phyloP scores from a whole-genome alignment of 2,329 filamentous ascomycete species.

The Colletotrichum higginsianum region DNA sequence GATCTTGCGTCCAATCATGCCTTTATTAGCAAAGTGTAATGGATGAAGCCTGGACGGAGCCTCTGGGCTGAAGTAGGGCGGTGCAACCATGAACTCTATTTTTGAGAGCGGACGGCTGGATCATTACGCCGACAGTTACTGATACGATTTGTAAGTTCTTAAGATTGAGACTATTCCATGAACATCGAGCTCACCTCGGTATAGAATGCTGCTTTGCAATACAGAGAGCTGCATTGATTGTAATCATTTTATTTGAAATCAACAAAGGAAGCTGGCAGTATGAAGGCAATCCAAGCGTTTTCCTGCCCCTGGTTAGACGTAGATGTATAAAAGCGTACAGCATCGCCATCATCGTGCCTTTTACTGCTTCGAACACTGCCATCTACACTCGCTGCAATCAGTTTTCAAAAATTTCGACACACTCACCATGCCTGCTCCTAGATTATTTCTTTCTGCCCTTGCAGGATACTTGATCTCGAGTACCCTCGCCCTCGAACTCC shows the following conservation, averaged over 20 bases:
- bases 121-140: neutral
- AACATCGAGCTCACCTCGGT: neutral
- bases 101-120: neutral
- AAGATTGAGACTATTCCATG: neutral
- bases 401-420: neutral
- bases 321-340: neutral
- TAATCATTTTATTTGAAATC: neutral
- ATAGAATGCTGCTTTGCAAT: neutral
- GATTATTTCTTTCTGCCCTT: neutral
- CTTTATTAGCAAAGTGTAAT: too few relatives aligned
- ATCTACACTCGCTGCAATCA: neutral
- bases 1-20: too few relatives aligned
- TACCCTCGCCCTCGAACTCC: neutral
- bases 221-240: neutral
- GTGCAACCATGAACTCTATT: neutral
- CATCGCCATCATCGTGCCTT: neutral
- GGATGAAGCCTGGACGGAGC: neutral
- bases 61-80: neutral
- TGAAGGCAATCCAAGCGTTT: neutral
- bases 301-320: neutral
- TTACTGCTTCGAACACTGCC: neutral
- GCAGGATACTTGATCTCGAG: neutral
- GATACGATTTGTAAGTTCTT: neutral
- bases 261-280: too few relatives aligned
- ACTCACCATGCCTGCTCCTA: neutral